A percentile compares a stretch with the other conserved stretches of the same genome.
phyloP scores from a whole-genome alignment of 768 basidiomycete genomes.

The Goffeauzyma gilvescens region DNA sequence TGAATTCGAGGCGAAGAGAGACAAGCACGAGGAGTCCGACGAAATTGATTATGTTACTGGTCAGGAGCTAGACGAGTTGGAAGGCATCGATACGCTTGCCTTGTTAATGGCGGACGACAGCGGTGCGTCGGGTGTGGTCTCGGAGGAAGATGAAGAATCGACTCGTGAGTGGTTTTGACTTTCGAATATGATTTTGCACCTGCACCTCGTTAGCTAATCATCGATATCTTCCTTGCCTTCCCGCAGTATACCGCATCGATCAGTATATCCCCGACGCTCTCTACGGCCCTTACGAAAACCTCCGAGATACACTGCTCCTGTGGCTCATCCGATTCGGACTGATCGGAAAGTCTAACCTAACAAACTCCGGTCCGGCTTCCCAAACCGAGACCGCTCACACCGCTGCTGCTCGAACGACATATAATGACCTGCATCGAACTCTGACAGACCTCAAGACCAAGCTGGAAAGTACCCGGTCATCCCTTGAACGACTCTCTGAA shows the following conservation, averaged over 20 bases:
- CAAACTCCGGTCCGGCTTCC: too few species aligned
- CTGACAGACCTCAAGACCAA: conserved; percentile 45
- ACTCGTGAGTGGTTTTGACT: conserved; percentile 39
- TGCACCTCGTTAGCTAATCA: background rate
- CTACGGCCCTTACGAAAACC: conserved; percentile 50
- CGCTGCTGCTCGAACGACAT: conserved; percentile 25
- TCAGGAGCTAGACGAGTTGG: conserved; percentile 39
- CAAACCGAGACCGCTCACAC: conserved; percentile 20
- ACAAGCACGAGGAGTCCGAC: conserved; percentile 23
- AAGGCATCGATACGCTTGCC: conserved; percentile 46
- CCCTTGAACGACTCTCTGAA: conserved; percentile 47
- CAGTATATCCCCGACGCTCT: conserved; percentile 71
- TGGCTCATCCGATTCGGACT: conserved; percentile 51
- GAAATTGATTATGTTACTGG: conserved; percentile 30
- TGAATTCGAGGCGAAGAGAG: background rate
- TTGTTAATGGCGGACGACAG: conserved; percentile 62
- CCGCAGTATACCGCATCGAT: conserved; percentile 56
- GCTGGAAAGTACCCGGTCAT: conserved; percentile 33
- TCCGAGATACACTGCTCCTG: conserved; percentile 44
- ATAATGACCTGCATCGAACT: conserved; percentile 36
- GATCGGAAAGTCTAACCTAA: too few species aligned
- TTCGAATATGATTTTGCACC: background rate
- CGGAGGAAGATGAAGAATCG: conserved; percentile 31
- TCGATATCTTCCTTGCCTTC: background rate
- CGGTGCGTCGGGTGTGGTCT: conserved; percentile 40